A percentile compares a stretch with the other conserved stretches of the same genome.
Conservation (phyloP, 73 alveolate species). For the Blepharisma stoltei region DNA sequence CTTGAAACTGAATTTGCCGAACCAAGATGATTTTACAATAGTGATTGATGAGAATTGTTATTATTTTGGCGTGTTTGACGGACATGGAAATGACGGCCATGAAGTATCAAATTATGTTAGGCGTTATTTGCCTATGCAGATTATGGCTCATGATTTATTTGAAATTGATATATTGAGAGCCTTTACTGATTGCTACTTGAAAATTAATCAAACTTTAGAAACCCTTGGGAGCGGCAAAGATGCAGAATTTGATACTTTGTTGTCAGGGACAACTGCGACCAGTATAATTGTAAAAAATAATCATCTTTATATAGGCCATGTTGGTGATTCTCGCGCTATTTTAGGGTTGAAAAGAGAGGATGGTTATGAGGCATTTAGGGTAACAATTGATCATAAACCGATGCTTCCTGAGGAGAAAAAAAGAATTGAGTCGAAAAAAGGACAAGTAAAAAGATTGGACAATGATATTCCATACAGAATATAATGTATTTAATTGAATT, state of each 20-base stretch:
- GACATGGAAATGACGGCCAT: conserved; percentile 24
- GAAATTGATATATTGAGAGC: too few species aligned
- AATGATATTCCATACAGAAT: conserved; percentile 70
- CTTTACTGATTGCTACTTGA: too few species aligned
- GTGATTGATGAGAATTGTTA: background rate
- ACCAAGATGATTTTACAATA: conserved; percentile 27
- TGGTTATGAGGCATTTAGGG: background rate
- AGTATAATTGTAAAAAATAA: background rate
- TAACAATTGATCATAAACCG: conserved; percentile 68
- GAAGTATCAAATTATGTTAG: background rate
- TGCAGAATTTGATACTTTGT: too few species aligned
- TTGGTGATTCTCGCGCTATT: conserved; percentile 66
- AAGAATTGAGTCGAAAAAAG: conserved; percentile 53
- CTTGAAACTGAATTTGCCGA: background rate
- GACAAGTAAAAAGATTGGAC: conserved; percentile 57
- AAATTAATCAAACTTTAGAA: too few species aligned
- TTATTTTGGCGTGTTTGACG: conserved; percentile 24
- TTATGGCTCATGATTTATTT: conserved; percentile 33
- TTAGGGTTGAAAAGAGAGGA: background rate
- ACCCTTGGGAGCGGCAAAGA: too few species aligned
- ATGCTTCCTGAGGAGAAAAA: conserved; percentile 53
- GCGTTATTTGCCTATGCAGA: background rate
- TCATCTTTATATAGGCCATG: conserved; percentile 44
- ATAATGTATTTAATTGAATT: too few species aligned
- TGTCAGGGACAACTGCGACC: conserved; percentile 31